phyloP scores from a whole-genome alignment of 2,329 filamentous ascomycete genomes.

The Botryosphaeria agaves region DNA sequence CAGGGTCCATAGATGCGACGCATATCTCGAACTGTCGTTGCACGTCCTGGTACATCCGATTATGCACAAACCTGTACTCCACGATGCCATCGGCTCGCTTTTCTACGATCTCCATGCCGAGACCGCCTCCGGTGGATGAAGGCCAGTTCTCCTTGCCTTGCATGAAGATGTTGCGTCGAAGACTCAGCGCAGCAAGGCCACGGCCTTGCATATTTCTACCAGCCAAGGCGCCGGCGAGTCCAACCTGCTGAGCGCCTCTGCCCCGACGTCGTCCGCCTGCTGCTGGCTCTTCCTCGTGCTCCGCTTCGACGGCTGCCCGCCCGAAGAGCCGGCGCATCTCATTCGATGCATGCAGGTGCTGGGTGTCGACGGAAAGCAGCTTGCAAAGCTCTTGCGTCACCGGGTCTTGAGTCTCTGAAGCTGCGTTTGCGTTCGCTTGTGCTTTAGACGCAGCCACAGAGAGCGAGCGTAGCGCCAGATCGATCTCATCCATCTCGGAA shows the following conservation, averaged over 20 bases:
- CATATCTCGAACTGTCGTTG: conserved; percentile 62
- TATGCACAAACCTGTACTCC: conserved; percentile 67
- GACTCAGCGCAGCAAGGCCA: conserved; percentile 51
- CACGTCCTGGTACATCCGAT: conserved; percentile 51
- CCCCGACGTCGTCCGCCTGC: conserved; percentile 35
- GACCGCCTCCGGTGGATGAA: conserved; percentile 55
- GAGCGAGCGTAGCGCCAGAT: conserved; percentile 43
- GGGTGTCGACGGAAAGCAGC: conserved; percentile 45
- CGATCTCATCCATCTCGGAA: conserved; percentile 42
- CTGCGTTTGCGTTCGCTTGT: conserved; percentile 7
- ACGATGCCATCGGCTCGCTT: conserved; percentile 39
- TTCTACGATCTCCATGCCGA: conserved; percentile 60
- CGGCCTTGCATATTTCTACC: conserved; percentile 37
- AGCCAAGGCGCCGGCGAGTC: conserved; percentile 39
- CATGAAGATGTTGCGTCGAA: conserved; percentile 67
- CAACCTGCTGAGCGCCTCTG: conserved; percentile 37
- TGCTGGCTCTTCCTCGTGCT: conserved; percentile 33
- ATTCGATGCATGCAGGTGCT: conserved; percentile 69
- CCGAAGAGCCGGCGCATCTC: conserved; percentile 75
- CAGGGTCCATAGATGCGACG: conserved; percentile 72
- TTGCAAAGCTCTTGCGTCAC: conserved; percentile 31
- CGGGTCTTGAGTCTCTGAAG: conserved; percentile 11
- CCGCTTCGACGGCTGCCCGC: conserved; percentile 40
- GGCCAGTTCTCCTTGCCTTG: conserved; percentile 84
- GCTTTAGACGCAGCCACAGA: conserved; percentile 16